phyloP scores from a whole-genome alignment of 352 stramenopile species.

The Phytophthora lateralis region DNA sequence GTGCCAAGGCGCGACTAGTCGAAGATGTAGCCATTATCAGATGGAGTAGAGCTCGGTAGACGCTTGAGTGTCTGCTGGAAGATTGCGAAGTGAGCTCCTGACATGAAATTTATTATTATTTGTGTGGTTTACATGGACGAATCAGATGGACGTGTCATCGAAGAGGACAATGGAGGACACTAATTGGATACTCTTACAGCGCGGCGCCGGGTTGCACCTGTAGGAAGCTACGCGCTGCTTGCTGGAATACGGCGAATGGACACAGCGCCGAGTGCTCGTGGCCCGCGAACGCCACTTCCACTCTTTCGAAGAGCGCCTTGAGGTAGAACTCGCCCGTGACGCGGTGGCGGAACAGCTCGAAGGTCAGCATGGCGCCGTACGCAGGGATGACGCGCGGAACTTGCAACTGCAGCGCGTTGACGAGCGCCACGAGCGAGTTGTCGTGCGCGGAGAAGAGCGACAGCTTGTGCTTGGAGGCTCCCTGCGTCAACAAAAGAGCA shows the following conservation, averaged over 20 bases:
- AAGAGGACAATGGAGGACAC: slow-evolving; percentile 11
- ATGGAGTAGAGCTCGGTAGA: neutral
- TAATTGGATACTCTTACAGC: slow-evolving; percentile 17
- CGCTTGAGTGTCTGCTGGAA: slow-evolving; percentile 20
- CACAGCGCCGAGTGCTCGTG: slow-evolving; percentile 54
- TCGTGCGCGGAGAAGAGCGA: slow-evolving; percentile 83
- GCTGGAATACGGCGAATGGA: slow-evolving; percentile 60
- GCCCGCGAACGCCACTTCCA: slow-evolving; percentile 44
- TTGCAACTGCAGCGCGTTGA: slow-evolving; percentile 67
- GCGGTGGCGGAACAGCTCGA: slow-evolving; percentile 65
- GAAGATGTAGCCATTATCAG: slow-evolving; percentile 32
- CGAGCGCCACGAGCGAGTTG: slow-evolving; percentile 78
- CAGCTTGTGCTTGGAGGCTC: slow-evolving; percentile 46
- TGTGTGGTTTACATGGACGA: slow-evolving; percentile 14
- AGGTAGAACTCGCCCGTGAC: slow-evolving; percentile 55
- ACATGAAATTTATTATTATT: slow-evolving; percentile 18
- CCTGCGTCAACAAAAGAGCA: slow-evolving; percentile 9
- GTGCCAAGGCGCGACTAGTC: slow-evolving; percentile 39
- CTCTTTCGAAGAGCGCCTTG: slow-evolving; percentile 57
- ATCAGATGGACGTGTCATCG: slow-evolving; percentile 17
- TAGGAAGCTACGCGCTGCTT: slow-evolving; percentile 53
- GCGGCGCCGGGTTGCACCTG: slow-evolving; percentile 25
- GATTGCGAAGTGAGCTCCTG: slow-evolving; percentile 28
- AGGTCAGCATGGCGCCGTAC: slow-evolving; percentile 78
- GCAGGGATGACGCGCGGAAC: slow-evolving; percentile 55